Base-by-base conservation (phyloP, 2,329 filamentous ascomycete genomes). In the Cercospora nicotianae region DNA sequence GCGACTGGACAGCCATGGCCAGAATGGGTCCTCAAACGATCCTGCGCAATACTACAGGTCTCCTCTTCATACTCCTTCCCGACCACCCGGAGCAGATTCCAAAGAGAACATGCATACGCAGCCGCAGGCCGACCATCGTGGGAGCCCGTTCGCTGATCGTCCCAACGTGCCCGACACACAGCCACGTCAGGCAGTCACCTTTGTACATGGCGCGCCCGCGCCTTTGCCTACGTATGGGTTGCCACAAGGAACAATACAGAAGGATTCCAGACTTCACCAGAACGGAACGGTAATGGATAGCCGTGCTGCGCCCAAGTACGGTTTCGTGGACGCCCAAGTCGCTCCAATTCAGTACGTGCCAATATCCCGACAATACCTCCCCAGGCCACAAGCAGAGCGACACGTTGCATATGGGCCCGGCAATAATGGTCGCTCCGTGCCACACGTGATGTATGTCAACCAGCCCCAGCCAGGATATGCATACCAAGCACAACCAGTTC, bases 321-420 rank as follows among this genome's bases (percentile, higher is more conserved):
- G 63, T 12, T 68, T 70, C 33, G 65, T 72, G 42, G 67, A 73
- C 61, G 70, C 70, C 16, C 70, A 72, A 42, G 70, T 73, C 5
- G 72, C 72, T 26, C 72, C 72, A 2, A 69, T 73, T 5, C 72
- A 73, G 36, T 73, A 73, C 23, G 63, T 68, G 39, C 66, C 68
- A 4, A 39, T 64, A 18, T 26, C 61, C 8, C 61, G 31, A 9
- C 61, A 64, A 26, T 57, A 64, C 31, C n/a, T 58, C 3, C 51
- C 61, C 26, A 45, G 60, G 42, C 26, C 60, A 18, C 48, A 31
- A 16, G 28, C 61, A 28, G 61, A 28, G 7, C 30, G 48, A 23
- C 33, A 64, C 51, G 45, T 18, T 30, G 60, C 31, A n/a, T 51
- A 39, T 23, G 20, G 28, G 4, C 9, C 28, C 20, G 30, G 10